phyloP scores from a whole-genome alignment of 495 filamentous ascomycete species.

The Pyrenopolyporus hunteri region DNA sequence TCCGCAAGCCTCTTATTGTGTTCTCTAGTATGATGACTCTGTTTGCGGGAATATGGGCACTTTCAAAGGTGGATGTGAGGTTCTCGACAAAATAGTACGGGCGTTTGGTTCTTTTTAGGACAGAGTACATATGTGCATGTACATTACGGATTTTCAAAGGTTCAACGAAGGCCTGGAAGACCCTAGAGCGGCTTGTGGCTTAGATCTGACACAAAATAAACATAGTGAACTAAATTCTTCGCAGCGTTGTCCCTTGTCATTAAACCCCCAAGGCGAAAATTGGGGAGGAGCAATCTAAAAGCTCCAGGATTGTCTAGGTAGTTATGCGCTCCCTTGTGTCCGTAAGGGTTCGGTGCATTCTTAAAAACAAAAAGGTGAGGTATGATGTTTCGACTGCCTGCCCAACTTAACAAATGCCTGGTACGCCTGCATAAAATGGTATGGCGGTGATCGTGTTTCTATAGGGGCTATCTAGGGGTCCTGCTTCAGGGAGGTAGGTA shows the following conservation, averaged over 20 bases:
- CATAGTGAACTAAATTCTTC: conserved; percentile 10
- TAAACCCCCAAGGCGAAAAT: neutral
- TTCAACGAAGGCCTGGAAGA: conserved; percentile 15
- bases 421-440: too few relatives aligned
- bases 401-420: too few relatives aligned
- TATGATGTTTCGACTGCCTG: neutral
- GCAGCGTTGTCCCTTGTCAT: neutral
- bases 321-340: neutral
- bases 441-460: neutral
- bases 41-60: conserved; percentile 75
- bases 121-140: conserved; percentile 28
- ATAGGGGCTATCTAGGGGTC: conserved; percentile 24
- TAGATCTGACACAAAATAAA: conserved; percentile 30
- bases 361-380: neutral
- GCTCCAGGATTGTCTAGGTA: neutral
- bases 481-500: neutral
- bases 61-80: conserved; percentile 74
- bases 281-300: neutral
- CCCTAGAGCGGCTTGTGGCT: conserved; percentile 29
- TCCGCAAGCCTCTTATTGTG: conserved; percentile 86
- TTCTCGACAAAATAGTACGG: conserved; percentile 46
- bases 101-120: conserved; percentile 26
- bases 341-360: too few relatives aligned
- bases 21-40: conserved; percentile 75
- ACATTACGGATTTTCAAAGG: conserved; percentile 32